Evolutionary conservation across 202 grass and related monocot genomes (phyloP).

Genomic region (Carex arenaria): DNA sequence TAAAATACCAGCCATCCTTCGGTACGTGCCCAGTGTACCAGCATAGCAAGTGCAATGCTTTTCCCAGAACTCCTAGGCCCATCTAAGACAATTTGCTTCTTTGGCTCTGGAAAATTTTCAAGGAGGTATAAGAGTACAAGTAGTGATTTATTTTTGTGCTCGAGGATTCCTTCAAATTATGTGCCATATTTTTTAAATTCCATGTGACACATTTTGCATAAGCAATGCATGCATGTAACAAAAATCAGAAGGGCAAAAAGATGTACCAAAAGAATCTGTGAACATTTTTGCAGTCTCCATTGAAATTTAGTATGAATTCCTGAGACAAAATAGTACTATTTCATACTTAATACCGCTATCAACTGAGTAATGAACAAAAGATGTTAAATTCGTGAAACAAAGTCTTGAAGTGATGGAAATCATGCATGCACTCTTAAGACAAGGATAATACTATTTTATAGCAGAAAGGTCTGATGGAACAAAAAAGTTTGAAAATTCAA

Average conservation of each 20-base stretch:
- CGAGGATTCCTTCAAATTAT: background rate
- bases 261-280: background rate
- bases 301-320: constrained; percentile 10
- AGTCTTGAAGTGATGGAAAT: constrained; percentile 15
- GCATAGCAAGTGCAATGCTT: constrained; percentile 91
- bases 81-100: constrained; percentile 90
- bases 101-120: constrained; percentile 39
- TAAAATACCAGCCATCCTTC: constrained; percentile 97
- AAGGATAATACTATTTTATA: background rate
- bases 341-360: background rate
- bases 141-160: background rate
- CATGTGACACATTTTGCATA: background rate
- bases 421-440: background rate
- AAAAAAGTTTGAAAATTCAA: background rate
- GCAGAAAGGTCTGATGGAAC: background rate
- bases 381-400: constrained; percentile 3
- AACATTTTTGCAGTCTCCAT: constrained; percentile 9
- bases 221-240: background rate
- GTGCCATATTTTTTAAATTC: background rate
- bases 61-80: constrained; percentile 82
- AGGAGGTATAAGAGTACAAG: constrained; percentile 14
- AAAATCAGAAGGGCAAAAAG: background rate
- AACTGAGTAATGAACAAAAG: background rate
- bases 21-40: constrained; percentile 96
- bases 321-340: constrained; percentile 19